Conservation (phyloP, 2,329 filamentous ascomycete species). For the Diaporthe batatas region DNA sequence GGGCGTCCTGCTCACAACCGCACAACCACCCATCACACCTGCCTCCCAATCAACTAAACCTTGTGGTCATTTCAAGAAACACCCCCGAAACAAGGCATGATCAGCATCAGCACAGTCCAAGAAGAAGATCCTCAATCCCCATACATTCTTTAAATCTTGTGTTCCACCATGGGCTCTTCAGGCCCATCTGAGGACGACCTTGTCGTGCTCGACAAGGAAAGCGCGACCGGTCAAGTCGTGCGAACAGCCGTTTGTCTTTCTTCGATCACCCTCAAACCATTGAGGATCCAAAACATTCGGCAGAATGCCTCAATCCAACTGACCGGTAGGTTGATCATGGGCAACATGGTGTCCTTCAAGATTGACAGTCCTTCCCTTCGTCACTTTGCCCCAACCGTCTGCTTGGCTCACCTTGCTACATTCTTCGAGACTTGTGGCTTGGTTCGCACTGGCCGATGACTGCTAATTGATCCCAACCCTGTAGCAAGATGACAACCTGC, state of each 20-base stretch:
- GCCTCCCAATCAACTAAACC: background rate
- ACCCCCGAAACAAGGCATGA: background rate
- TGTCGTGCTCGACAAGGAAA: conserved; percentile 69
- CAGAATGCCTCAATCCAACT: conserved; percentile 60
- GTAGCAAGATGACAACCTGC: no score
- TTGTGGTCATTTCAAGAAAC: background rate
- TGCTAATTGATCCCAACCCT: no score
- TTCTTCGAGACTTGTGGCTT: fast-evolving
- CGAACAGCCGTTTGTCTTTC: conserved; percentile 68
- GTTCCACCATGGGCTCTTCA: conserved; percentile 28
- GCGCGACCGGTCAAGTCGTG: conserved; percentile 73
- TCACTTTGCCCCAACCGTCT: background rate
- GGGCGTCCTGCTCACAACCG: conserved; percentile 13
- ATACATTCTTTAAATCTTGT: background rate
- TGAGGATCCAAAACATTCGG: conserved; percentile 67
- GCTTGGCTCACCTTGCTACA: background rate
- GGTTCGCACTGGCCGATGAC: background rate
- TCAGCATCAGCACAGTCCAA: no score
- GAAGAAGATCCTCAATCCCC: no score
- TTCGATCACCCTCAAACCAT: conserved; percentile 66
- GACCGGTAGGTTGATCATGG: conserved; percentile 41
- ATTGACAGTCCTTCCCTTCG: background rate
- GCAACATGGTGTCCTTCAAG: background rate
- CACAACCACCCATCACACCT: conserved; percentile 16
- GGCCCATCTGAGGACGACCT: conserved; percentile 8